phyloP scores from a whole-genome alignment of 257 asterid genomes.

The Ilex asprella region DNA sequence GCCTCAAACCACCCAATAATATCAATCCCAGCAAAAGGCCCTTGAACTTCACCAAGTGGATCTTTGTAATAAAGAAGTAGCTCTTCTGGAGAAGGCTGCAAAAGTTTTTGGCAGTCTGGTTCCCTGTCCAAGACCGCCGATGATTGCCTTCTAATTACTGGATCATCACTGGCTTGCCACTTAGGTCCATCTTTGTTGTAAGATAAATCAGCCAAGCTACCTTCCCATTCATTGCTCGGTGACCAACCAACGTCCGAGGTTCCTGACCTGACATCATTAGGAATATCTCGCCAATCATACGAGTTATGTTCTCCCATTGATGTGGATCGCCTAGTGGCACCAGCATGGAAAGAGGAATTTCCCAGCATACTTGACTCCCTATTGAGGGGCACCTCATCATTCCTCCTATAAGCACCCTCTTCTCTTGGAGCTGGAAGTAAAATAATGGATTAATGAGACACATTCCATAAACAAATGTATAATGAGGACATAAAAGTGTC shows the following conservation, averaged over 20 bases:
- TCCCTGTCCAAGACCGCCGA: constrained; percentile 51
- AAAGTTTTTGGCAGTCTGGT: constrained; percentile 37
- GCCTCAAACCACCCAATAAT: constrained; percentile 95
- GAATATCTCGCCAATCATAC: constrained; percentile 45
- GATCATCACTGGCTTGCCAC: constrained; percentile 53
- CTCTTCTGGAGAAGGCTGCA: constrained; percentile 74
- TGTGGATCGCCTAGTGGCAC: constrained; percentile 62
- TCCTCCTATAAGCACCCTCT: constrained; percentile 24
- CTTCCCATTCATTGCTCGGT: constrained; percentile 34
- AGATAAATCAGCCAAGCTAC: constrained; percentile 36
- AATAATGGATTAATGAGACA: neutral
- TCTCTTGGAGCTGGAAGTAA: constrained; percentile 38
- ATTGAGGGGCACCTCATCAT: constrained; percentile 23
- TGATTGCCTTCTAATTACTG: constrained; percentile 50
- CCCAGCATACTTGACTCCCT: constrained; percentile 33
- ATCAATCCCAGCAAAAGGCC: constrained; percentile 94
- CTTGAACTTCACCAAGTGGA: constrained; percentile 87
- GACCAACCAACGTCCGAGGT: constrained; percentile 20
- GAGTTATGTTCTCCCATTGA: constrained; percentile 58
- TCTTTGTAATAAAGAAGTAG: constrained; percentile 81
- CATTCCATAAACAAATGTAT: too few species aligned
- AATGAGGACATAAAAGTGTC: too few species aligned
- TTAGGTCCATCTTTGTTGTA: constrained; percentile 36
- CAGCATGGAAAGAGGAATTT: constrained; percentile 29
- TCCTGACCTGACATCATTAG: constrained; percentile 29